Evolutionary conservation across 805 yeast genomes (phyloP), one percentile per base, ranked within the genome.

Genomic region (Yarrowia sp.): DNA sequence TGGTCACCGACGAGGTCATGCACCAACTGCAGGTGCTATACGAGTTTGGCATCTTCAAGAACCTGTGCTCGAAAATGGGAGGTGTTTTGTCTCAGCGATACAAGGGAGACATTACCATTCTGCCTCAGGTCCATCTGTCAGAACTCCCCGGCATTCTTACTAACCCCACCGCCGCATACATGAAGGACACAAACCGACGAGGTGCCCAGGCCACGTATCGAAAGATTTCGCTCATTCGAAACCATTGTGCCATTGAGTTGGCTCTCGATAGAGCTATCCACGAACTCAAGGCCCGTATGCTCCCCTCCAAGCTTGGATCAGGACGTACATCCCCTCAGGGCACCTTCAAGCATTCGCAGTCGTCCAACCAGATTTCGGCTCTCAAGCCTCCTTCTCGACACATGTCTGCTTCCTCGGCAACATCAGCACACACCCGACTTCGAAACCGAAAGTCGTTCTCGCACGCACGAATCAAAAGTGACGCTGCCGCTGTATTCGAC

Each of bases 121-220:
- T 96, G 53, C 99, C 98, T 0, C 90, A 89, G 61, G 80, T 90
- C 68, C 79, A 83, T 44, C 71, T 82, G 38, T 71, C 81, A 0
- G 92, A 91, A 70, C 79, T 91, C 61, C 77, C 82, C 43, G 86
- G 85, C 68, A 76, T 95, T 39, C 81, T 95, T 72, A 83, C 84
- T 20, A 94, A 95, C 74, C 99, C 99, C 1, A 84, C 93, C 0
- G 87, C 90, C 0, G 90, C 86, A 66, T 91, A 90, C 72, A 76
- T 93, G 52, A 76, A 87, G 55, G 89, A 88, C 68, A 85, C 90
- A 69, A 84, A 89, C 2, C 82, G 87, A 46, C 83, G 96, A 70
- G 99, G 98, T 0, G 95, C 97, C 0, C 80, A 91, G 68, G 94
- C 97, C 0, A 88, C 97, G 0, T 94, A 98, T 98, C 97, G 97